Conservation (phyloP, 140 eudicot genomes). For the Anethum foeniculum region DNA sequence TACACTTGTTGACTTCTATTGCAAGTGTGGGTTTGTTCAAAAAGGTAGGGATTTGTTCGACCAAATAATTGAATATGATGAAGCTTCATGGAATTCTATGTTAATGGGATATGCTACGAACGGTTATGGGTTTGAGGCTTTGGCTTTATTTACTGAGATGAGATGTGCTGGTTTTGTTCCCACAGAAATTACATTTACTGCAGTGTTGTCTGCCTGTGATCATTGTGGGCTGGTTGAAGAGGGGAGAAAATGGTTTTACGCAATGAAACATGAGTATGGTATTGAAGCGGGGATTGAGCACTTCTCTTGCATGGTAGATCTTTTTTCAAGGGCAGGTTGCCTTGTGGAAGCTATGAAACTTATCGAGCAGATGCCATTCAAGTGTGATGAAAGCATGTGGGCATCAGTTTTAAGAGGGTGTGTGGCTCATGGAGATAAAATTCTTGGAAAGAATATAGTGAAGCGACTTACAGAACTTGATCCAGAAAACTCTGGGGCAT, state of each 20-base stretch:
- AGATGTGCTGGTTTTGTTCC: constrained; percentile 40
- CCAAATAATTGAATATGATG: constrained; percentile 46
- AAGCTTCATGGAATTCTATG: constrained; percentile 81
- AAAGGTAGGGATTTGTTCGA: constrained; percentile 52
- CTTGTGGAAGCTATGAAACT: constrained; percentile 59
- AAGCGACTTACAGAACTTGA: constrained; percentile 43
- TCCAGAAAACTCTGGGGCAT: constrained; percentile 57
- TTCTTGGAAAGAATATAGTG: constrained; percentile 47
- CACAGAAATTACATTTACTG: constrained; percentile 57
- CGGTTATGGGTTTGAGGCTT: constrained; percentile 65
- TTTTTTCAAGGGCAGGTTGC: constrained; percentile 61
- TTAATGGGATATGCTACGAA: constrained; percentile 91
- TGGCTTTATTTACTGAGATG: constrained; percentile 59
- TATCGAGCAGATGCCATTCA: constrained; percentile 43
- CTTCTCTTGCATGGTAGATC: constrained; percentile 79
- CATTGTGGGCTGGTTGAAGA: constrained; percentile 81
- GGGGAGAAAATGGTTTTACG: constrained; percentile 64
- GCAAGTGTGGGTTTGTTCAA: constrained; percentile 70
- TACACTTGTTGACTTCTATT: constrained; percentile 63
- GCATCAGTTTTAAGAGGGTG: constrained; percentile 78
- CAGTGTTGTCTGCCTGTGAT: constrained; percentile 75
- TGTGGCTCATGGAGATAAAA: constrained; percentile 49
- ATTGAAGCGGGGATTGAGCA: constrained; percentile 70
- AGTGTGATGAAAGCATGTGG: constrained; percentile 79
- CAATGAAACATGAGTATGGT: constrained; percentile 52